These are phyloP conservation scores for Botrytis aclada DNA, from an alignment of 2,329 filamentous ascomycete genomes.

Conservation along the genomic window DNA sequence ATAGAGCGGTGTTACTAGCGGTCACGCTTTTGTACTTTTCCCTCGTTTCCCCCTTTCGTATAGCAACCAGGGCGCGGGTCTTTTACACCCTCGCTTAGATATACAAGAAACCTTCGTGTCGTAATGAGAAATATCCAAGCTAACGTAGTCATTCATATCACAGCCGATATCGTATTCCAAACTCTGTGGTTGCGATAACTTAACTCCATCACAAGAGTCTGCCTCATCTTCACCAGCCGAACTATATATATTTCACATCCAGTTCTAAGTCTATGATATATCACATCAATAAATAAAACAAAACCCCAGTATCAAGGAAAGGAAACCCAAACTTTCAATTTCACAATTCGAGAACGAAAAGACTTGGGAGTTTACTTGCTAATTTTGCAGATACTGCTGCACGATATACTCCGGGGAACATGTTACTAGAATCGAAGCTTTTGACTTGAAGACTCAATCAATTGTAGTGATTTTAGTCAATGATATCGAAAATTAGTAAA, in stretches of 20 bases:
- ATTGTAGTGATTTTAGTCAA: background rate
- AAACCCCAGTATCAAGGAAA: background rate
- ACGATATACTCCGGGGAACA: background rate
- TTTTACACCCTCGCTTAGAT: background rate
- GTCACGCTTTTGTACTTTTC: no score
- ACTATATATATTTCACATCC: background rate
- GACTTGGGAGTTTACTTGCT: background rate
- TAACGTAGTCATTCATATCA: background rate
- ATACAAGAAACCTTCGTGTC: background rate
- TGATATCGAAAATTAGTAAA: no score
- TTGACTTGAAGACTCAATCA: background rate
- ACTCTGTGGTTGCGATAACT: background rate
- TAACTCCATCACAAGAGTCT: background rate
- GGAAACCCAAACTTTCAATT: background rate
- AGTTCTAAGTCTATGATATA: fast-evolving
- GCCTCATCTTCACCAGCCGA: background rate
- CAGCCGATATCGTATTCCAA: background rate
- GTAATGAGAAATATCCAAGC: background rate
- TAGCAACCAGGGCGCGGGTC: no score
- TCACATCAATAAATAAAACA: background rate
- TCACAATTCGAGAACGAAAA: background rate
- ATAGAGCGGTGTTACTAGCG: no score
- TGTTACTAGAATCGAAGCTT: fast-evolving
- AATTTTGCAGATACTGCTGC: fast-evolving
- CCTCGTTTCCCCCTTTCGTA: no score